Base-by-base conservation (phyloP, 2,329 filamentous ascomycete species). In the Coleophoma cylindrospora region DNA sequence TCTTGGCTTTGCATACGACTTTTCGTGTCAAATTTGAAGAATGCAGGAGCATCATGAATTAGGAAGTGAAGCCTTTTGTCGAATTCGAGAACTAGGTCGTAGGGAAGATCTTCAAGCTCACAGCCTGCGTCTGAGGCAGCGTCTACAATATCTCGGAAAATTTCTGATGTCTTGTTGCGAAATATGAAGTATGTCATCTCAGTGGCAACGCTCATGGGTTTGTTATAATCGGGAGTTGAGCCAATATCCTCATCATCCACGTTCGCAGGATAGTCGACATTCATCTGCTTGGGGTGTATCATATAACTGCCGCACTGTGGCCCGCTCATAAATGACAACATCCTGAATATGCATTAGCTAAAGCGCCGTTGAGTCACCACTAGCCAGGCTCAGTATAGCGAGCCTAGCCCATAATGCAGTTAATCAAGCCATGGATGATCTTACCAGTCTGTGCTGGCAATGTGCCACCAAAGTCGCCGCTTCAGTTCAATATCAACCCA, bases 401-500 rank as follows among this genome's bases (percentile, higher is more conserved):
- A 27, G 27, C 9, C 9, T 27, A 19, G 9, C 19, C 40, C 11
- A 12, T 2, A 13, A 41, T 41, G 17, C n/a, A 41, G 9, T 19
- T 17, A 27, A 27, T 3, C 27, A 8, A 27, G 4, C 4, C 27
- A 27, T 27, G 27, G 9, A 27, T 17, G 37, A 7, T 46, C 57
- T 45, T 56, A 66, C 68, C 68, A 71, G 47, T 71, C 69, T 36
- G 62, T 64, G 10, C 63, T 56, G 19, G 59, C 62, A 8, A 71
- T 50, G 56, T 72, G 69, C 69, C 69, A 71, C 69, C 68, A 71
- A 3, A 70, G 54, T n/a, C 69, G 64, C 33, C 70, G 53, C 22
- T 64, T 63, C 3, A 67, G 62, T 44, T 72, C 70, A 8, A 64
- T 55, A n/a, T 57, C 54, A 7, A 66, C 52, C 14, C 62, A 57